A percentile compares a stretch with the other conserved stretches of the same genome.
phyloP scores from a whole-genome alignment of 768 basidiomycete species.

The Hypholoma fasciculare region DNA sequence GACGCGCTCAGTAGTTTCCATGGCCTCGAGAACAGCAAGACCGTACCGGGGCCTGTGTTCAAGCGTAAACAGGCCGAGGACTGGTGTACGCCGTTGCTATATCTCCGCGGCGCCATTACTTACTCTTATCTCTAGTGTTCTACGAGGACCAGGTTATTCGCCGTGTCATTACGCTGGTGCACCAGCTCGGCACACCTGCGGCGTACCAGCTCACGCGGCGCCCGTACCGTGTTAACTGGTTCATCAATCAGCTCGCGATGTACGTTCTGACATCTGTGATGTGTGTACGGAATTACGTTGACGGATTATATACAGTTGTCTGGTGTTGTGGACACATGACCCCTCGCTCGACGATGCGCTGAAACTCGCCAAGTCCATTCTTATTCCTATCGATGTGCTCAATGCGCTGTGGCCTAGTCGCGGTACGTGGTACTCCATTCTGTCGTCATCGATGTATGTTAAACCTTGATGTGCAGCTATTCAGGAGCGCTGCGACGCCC shows the following conservation, averaged over 20 bases:
- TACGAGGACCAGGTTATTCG: conserved; percentile 70
- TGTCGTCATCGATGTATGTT: neutral
- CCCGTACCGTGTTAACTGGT: conserved; percentile 74
- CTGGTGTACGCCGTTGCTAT: conserved; percentile 68
- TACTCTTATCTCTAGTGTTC: conserved; percentile 29
- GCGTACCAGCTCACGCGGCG: conserved; percentile 62
- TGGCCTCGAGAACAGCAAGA: conserved; percentile 43
- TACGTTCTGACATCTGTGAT: conserved; percentile 27
- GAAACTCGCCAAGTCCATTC: conserved; percentile 64
- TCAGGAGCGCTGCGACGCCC: conserved; percentile 45
- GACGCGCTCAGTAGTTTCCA: conserved; percentile 36
- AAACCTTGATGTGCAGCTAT: conserved; percentile 33
- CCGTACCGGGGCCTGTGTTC: conserved; percentile 49
- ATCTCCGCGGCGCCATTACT: no score
- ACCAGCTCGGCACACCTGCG: conserved; percentile 48
- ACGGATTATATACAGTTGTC: conserved; percentile 42
- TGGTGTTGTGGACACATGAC: conserved; percentile 68
- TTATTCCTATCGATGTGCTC: conserved; percentile 64
- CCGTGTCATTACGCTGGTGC: conserved; percentile 54
- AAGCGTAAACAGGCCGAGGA: conserved; percentile 73
- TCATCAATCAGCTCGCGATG: conserved; percentile 65
- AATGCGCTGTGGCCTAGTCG: conserved; percentile 67
- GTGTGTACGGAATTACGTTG: neutral
- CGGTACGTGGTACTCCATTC: conserved; percentile 30
- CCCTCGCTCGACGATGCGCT: conserved; percentile 55